Conservation (phyloP, 495 filamentous ascomycete species). For the Hypoxylon crocopeplum region DNA sequence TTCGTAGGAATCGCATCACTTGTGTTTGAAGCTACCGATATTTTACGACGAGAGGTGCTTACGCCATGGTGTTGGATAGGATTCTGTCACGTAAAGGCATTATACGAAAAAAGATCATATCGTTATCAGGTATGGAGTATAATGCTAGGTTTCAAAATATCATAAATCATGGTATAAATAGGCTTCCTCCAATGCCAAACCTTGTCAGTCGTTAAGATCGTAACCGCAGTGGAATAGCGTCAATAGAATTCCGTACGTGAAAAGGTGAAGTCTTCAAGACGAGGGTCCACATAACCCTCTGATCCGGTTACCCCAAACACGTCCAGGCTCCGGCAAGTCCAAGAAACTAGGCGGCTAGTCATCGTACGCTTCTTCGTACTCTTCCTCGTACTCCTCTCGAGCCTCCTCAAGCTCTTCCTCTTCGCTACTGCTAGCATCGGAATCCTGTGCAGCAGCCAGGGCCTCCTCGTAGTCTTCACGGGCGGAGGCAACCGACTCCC, state of each 20-base stretch:
- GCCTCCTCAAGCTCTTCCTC: slow-evolving; percentile 52
- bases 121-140: too few species aligned
- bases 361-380: slow-evolving; percentile 57
- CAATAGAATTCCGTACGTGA: too few species aligned
- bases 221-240: too few species aligned
- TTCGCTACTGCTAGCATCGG: slow-evolving; percentile 51
- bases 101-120: too few species aligned
- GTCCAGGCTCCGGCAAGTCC: neutral
- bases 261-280: too few species aligned
- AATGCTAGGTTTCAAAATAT: slow-evolving; percentile 7
- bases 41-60: too few species aligned
- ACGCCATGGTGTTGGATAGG: too few species aligned
- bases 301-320: neutral
- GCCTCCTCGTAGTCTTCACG: slow-evolving; percentile 50
- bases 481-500: slow-evolving; percentile 48
- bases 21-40: too few species aligned
- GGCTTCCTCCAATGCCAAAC: neutral
- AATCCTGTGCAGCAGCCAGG: slow-evolving; percentile 42
- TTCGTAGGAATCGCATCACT: too few species aligned
- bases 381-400: slow-evolving; percentile 53
- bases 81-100: too few species aligned
- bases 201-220: neutral
- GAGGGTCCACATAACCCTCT: too few species aligned
- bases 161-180: too few species aligned
- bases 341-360: slow-evolving; percentile 37